phyloP scores from a whole-genome alignment of 805 yeast species.

The Candida chauliodis region DNA sequence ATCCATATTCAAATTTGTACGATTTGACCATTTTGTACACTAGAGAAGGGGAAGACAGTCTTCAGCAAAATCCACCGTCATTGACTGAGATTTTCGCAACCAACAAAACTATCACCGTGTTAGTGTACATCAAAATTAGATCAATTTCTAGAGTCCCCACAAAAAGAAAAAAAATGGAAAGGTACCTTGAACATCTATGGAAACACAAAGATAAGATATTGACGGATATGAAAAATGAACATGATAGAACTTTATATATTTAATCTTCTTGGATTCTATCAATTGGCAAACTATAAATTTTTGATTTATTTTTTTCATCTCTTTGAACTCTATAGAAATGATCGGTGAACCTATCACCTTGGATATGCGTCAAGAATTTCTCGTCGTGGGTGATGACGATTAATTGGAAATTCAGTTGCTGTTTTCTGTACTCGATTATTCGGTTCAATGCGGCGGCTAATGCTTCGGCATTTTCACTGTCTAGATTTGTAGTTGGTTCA shows the following conservation, averaged over 20 bases:
- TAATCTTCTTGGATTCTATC: slow-evolving; percentile 32
- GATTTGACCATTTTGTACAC: slow-evolving; percentile 53
- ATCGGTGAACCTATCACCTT: slow-evolving; percentile 81
- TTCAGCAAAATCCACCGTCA: slow-evolving; percentile 22
- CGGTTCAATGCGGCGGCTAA: slow-evolving; percentile 75
- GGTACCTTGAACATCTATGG: slow-evolving; percentile 79
- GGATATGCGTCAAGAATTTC: slow-evolving; percentile 78
- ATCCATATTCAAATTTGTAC: slow-evolving; percentile 45
- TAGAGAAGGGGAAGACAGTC: slow-evolving; percentile 7
- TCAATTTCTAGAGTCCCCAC: slow-evolving; percentile 46
- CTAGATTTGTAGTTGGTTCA: slow-evolving; percentile 96
- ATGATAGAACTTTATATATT: not conserved
- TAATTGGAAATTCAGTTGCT: slow-evolving; percentile 86
- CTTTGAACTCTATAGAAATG: slow-evolving; percentile 80
- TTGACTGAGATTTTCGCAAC: slow-evolving; percentile 26
- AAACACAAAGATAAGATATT: slow-evolving; percentile 53
- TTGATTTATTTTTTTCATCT: slow-evolving; percentile 77
- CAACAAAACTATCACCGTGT: slow-evolving; percentile 30
- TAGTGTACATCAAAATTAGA: slow-evolving; percentile 47
- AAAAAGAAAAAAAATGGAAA: slow-evolving; percentile 56
- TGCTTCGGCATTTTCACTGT: slow-evolving; percentile 82
- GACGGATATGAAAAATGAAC: slow-evolving; percentile 19
- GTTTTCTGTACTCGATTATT: slow-evolving; percentile 70
- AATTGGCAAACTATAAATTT: slow-evolving; percentile 52
- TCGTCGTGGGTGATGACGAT: slow-evolving; percentile 97